These are phyloP conservation scores for Panaeolus cyanescens DNA, from an alignment of 768 basidiomycete genomes.

Conservation along the genomic window DNA sequence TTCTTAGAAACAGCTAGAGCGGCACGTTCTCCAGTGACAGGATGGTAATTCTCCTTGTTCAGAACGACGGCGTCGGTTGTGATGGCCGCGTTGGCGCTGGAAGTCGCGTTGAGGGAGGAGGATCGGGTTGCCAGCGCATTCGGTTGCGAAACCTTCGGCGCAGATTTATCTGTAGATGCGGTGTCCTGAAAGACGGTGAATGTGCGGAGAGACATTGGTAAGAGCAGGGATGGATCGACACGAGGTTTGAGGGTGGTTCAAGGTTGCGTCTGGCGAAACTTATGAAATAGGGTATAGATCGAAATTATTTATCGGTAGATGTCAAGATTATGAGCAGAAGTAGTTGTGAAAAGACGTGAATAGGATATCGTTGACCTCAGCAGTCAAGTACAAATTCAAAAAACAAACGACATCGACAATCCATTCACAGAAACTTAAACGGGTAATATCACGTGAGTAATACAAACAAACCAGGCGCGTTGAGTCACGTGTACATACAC, in stretches of 20 bases:
- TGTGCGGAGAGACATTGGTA: constrained; percentile 53
- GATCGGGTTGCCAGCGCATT: constrained; percentile 31
- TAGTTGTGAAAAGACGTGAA: not conserved
- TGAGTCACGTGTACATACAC: constrained; percentile 6
- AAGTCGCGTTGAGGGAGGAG: constrained; percentile 26
- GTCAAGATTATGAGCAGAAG: not conserved
- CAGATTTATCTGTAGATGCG: constrained; percentile 36
- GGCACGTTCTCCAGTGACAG: constrained; percentile 67
- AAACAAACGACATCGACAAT: not conserved
- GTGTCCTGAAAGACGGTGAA: constrained; percentile 70
- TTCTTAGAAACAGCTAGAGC: constrained; percentile 55
- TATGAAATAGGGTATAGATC: constrained; percentile 2
- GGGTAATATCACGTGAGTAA: constrained; percentile 12
- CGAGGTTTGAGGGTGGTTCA: constrained; percentile 16
- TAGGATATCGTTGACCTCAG: not conserved
- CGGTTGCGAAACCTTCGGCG: constrained; percentile 28
- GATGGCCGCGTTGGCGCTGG: constrained; percentile 27
- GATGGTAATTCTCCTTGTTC: constrained; percentile 83
- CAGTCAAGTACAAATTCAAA: not conserved
- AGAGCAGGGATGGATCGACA: constrained; percentile 23
- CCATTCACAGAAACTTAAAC: constrained; percentile 9
- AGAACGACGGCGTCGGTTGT: constrained; percentile 37
- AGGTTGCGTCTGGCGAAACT: not conserved
- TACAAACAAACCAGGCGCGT: constrained; percentile 7
- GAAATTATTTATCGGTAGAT: not conserved